These are phyloP conservation scores for Pichia thaimueangensis DNA, from an alignment of 805 yeast genomes.

Conservation along the genomic window DNA sequence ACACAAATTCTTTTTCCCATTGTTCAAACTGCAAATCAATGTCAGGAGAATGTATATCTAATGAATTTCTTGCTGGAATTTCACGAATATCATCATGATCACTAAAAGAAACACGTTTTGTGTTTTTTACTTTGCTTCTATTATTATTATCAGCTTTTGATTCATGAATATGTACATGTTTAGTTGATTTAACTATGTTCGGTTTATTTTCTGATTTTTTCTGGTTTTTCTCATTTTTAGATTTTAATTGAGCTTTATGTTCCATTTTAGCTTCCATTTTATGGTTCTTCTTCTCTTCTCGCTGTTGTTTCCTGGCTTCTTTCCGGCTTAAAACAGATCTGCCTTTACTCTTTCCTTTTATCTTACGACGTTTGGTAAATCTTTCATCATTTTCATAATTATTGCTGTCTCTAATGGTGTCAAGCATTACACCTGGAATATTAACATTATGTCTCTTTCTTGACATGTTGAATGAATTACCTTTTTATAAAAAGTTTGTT, in stretches of 20 bases:
- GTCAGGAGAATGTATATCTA: background rate
- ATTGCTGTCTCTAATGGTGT: slow-evolving; percentile 33
- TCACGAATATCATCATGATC: slow-evolving; percentile 15
- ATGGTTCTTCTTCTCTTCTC: slow-evolving; percentile 28
- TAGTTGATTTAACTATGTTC: background rate
- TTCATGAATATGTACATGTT: background rate
- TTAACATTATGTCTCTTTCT: slow-evolving; percentile 30
- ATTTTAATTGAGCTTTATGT: background rate
- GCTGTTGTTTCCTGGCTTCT: slow-evolving; percentile 34
- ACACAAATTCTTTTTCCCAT: slow-evolving; percentile 13
- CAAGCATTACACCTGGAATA: slow-evolving; percentile 38
- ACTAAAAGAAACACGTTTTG: slow-evolving; percentile 19
- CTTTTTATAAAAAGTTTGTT: too few species aligned
- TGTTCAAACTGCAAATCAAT: slow-evolving; percentile 10
- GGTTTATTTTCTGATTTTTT: background rate
- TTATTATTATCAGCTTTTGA: background rate
- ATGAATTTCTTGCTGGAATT: slow-evolving; percentile 12
- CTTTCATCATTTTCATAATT: slow-evolving; percentile 31
- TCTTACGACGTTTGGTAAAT: slow-evolving; percentile 24
- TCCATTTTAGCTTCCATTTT: slow-evolving; percentile 2
- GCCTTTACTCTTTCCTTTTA: too few species aligned
- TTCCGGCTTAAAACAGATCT: slow-evolving; percentile 26
- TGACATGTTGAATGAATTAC: slow-evolving; percentile 14
- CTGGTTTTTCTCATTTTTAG: background rate
- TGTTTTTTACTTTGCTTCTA: slow-evolving; percentile 3